Evolutionary conservation across 2,329 filamentous ascomycete species (phyloP), one percentile per base, ranked within the genome.

Genomic region (Trichoderma brevicompactum): DNA sequence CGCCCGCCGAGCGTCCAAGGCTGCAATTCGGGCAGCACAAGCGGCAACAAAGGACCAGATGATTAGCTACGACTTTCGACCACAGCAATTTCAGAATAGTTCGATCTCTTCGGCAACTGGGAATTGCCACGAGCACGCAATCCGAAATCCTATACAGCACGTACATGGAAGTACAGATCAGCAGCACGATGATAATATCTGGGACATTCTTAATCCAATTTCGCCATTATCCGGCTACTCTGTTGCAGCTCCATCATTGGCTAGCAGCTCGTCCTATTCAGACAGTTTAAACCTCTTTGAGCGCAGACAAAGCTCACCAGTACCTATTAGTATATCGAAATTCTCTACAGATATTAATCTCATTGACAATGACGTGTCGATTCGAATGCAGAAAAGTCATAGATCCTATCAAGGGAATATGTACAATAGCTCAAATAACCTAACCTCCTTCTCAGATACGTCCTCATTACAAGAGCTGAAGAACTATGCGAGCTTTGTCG

Each of bases 1-100:
- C 71, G 82, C 83, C 1, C 77, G 83, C 28, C 76, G 83, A 38
- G 81, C 82, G 2, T 81, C 80, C 34, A 85, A 85, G 70, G 79
- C 77, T 3, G 80, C 79, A 1, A 70, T 79, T 12, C 76, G 81
- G 17, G 79, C 78, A 2, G 79, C 80, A 4, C 80, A 82, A 63
- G 78, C 77, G 23, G 28, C 54, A n/a, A 49, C 50, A 10, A 56
- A 52, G 28, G 36, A 19, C 15, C 46, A 36, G 17, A 43, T 44
- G 17, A 4, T 8, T 10, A 10, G 43, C 12, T 28, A 40, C 12
- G 17, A 15, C 32, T 49, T 59, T 48, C 32, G 9, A 2, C 46
- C 17, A 17, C 55, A 49, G 19, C 55, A 19, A 13, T 36, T 44
- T 40, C 55, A 28, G 28, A 48, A 54, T 15, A 36, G 12, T 10